Percentiles rank a stretch among this genome's conserved stretches.
These are phyloP conservation scores for Casuarina cunninghamiana DNA, from an alignment of 306 rosid genomes.

Conservation along the genomic window DNA sequence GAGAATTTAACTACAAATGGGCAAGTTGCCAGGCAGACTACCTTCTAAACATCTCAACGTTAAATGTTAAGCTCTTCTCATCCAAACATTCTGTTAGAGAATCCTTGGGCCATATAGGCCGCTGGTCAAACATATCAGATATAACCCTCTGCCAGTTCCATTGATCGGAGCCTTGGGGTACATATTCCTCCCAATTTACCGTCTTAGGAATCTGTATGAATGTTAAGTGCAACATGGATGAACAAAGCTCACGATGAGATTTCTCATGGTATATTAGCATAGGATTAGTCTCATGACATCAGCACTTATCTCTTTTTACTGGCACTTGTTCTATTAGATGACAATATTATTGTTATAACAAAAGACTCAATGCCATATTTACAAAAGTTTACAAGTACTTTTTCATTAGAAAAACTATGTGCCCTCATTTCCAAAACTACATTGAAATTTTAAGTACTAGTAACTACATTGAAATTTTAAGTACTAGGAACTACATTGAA, in stretches of 20 bases:
- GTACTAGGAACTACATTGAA: background rate
- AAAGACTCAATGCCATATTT: background rate
- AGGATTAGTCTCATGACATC: background rate
- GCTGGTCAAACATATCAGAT: conserved; percentile 77
- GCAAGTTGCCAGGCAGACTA: conserved; percentile 30
- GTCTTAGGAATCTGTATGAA: conserved; percentile 88
- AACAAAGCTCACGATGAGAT: background rate
- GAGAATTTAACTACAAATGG: conserved; percentile 23
- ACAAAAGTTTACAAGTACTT: background rate
- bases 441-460: background rate
- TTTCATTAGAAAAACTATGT: background rate
- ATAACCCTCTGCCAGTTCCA: conserved; percentile 82
- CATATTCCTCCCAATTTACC: conserved; percentile 84
- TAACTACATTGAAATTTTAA: background rate
- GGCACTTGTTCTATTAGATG: background rate
- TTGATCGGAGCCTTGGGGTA: conserved; percentile 69
- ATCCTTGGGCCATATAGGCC: conserved; percentile 81
- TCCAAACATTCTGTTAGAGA: conserved; percentile 59
- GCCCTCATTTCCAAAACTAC: background rate
- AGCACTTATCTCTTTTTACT: background rate
- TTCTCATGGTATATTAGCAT: background rate
- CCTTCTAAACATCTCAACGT: conserved; percentile 71
- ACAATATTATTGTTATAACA: background rate
- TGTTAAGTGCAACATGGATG: conserved; percentile 48
- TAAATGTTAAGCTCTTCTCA: conserved; percentile 67